Conservation (phyloP, 441 rosid genomes). For the Biscutella laevigata region DNA sequence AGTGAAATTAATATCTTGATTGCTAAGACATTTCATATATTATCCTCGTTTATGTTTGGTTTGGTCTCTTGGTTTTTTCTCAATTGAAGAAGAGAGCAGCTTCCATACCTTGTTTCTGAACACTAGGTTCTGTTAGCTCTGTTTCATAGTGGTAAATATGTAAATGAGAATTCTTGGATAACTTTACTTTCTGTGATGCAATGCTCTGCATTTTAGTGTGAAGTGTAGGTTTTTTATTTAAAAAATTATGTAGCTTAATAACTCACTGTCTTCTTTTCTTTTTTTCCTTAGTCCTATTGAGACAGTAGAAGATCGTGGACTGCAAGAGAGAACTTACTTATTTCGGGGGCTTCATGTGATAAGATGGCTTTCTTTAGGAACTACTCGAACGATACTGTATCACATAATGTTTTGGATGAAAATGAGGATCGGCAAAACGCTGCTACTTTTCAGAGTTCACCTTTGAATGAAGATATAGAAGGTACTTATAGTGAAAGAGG, state of each 20-base stretch:
- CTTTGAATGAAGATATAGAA: constrained; percentile 39
- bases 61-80: too few species aligned
- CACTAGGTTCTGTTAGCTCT: too few species aligned
- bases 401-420: constrained; percentile 54
- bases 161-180: too few species aligned
- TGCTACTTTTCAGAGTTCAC: constrained; percentile 36
- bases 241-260: constrained; percentile 1
- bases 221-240: too few species aligned
- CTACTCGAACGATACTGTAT: constrained; percentile 48
- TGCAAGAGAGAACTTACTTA: neutral
- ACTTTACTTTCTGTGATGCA: too few species aligned
- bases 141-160: too few species aligned
- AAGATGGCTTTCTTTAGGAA: constrained; percentile 87
- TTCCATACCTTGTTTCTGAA: too few species aligned
- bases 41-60: too few species aligned
- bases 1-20: too few species aligned
- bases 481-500: constrained; percentile 51
- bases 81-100: too few species aligned
- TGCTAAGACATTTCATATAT: too few species aligned
- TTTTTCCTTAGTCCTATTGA: constrained; percentile 5
- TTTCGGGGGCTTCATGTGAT: constrained; percentile 34
- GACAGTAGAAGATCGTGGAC: constrained; percentile 5
- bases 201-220: too few species aligned
- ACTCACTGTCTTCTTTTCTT: neutral
- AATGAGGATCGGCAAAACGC: constrained; percentile 40